Percentiles rank a stretch among this genome's conserved stretches.
Conservation (phyloP, 495 filamentous ascomycete species). For the Rostrohypoxylon terebratum region DNA sequence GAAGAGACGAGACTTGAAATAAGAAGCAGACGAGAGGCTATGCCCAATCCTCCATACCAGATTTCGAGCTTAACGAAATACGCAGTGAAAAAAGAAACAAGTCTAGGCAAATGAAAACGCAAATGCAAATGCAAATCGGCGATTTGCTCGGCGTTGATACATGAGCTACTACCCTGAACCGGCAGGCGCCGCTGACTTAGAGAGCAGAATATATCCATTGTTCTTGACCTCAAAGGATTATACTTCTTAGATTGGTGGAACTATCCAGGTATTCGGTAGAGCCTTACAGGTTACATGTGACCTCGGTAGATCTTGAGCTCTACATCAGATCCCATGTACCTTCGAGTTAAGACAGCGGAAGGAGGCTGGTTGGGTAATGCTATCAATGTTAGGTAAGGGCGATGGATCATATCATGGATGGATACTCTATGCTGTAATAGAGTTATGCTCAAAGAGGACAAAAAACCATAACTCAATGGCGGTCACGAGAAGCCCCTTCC, state of each 20-base stretch:
- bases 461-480: not conserved
- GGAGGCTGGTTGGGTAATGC: not conserved
- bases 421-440: not conserved
- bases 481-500: not conserved
- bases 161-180: constrained; percentile 1
- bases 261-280: constrained; percentile 12
- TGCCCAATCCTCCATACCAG: constrained; percentile 30
- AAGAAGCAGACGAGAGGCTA: constrained; percentile 34
- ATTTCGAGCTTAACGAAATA: constrained; percentile 10
- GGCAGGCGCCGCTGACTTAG: constrained; percentile 20
- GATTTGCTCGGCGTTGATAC: constrained; percentile 17
- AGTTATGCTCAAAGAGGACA: not conserved
- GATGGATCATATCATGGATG: not conserved
- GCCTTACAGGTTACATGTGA: constrained; percentile 1
- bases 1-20: constrained; percentile 28
- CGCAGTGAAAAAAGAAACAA: constrained; percentile 22
- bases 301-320: not conserved
- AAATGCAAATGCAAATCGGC: constrained; percentile 7
- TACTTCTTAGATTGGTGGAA: constrained; percentile 4
- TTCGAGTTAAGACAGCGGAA: not conserved
- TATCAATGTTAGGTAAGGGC: not conserved
- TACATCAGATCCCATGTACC: not conserved
- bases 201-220: constrained; percentile 22
- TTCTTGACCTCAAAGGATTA: not conserved
- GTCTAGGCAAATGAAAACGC: not conserved